A percentile compares a stretch with the other conserved stretches of the same genome.
Conservation (phyloP, 2,329 filamentous ascomycete species). For the Dothideomycetes sp. region DNA sequence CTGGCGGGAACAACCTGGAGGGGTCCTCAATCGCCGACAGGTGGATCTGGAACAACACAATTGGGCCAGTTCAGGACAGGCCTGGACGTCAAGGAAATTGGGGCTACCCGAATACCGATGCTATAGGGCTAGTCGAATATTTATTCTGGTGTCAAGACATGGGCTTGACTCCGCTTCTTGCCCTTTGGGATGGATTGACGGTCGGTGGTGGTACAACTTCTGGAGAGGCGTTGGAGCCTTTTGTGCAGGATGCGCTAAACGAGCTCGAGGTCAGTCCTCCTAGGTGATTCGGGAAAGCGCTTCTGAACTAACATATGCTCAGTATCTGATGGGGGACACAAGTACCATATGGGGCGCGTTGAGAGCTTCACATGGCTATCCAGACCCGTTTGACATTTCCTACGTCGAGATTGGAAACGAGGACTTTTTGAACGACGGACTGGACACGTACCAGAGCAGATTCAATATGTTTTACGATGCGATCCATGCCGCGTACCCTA, state of each 20-base stretch:
- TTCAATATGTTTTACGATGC: slow-evolving; percentile 51
- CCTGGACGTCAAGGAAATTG: slow-evolving; percentile 45
- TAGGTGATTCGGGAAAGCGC: too few relatives aligned
- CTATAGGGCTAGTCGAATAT: slow-evolving; percentile 52
- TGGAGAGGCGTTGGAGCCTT: slow-evolving; percentile 39
- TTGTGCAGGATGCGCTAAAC: slow-evolving; percentile 49
- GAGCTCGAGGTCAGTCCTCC: too few relatives aligned
- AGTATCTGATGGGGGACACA: slow-evolving; percentile 45
- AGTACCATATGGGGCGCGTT: slow-evolving; percentile 45
- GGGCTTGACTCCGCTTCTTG: slow-evolving; percentile 43
- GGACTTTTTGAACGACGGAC: slow-evolving; percentile 46
- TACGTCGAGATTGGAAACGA: slow-evolving; percentile 60
- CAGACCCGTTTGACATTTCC: slow-evolving; percentile 48
- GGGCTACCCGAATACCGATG: slow-evolving; percentile 51
- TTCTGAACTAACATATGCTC: too few relatives aligned
- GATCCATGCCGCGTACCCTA: slow-evolving; percentile 43
- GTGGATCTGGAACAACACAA: slow-evolving; percentile 39
- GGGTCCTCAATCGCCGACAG: slow-evolving; percentile 29
- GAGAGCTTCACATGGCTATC: slow-evolving; percentile 49
- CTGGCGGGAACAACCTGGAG: slow-evolving; percentile 36
- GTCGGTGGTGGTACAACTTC: slow-evolving; percentile 37
- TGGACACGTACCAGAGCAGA: slow-evolving; percentile 30
- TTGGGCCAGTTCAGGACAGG: slow-evolving; percentile 40
- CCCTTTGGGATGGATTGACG: slow-evolving; percentile 17
- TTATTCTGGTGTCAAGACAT: slow-evolving; percentile 43